These are phyloP conservation scores for Massarina eburnea DNA, from an alignment of 2,329 filamentous ascomycete species.

Conservation along the genomic window DNA sequence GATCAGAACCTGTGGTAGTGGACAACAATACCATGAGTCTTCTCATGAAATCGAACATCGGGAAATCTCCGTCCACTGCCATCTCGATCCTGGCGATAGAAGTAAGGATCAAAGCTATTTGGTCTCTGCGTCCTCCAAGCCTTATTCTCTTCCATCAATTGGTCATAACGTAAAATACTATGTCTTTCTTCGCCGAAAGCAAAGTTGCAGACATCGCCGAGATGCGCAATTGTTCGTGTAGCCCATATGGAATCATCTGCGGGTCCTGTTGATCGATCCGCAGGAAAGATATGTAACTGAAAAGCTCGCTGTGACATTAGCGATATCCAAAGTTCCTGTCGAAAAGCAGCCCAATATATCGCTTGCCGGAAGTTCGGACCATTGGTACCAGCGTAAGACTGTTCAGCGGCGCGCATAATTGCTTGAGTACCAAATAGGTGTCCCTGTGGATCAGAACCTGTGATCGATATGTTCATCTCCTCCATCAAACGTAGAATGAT, in stretches of 20 bases:
- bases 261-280: slow-evolving; percentile 43
- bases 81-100: slow-evolving; percentile 34
- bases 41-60: slow-evolving; percentile 38
- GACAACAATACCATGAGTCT: slow-evolving; percentile 27
- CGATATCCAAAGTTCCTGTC: slow-evolving; percentile 42
- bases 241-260: slow-evolving; percentile 47
- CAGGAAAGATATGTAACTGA: slow-evolving; percentile 40
- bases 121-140: slow-evolving; percentile 35
- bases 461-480: slow-evolving; percentile 46
- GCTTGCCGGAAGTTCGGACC: slow-evolving; percentile 39
- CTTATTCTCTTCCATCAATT: slow-evolving; percentile 38
- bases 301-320: slow-evolving; percentile 41
- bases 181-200: slow-evolving; percentile 39
- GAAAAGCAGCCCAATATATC: slow-evolving; percentile 42
- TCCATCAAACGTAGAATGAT: slow-evolving; percentile 46
- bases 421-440: slow-evolving; percentile 44
- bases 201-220: slow-evolving; percentile 42
- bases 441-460: slow-evolving; percentile 40
- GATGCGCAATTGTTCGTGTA: slow-evolving; percentile 44
- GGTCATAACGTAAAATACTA: slow-evolving; percentile 28
- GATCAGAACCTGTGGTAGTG: background rate
- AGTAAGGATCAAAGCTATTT: slow-evolving; percentile 40
- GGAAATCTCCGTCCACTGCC: slow-evolving; percentile 38
- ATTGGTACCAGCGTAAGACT: slow-evolving; percentile 32
- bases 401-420: slow-evolving; percentile 38